A percentile compares a stretch with the other conserved stretches of the same genome.
phyloP scores from a whole-genome alignment of 129 eudicot genomes.

The Arctium lappa region DNA sequence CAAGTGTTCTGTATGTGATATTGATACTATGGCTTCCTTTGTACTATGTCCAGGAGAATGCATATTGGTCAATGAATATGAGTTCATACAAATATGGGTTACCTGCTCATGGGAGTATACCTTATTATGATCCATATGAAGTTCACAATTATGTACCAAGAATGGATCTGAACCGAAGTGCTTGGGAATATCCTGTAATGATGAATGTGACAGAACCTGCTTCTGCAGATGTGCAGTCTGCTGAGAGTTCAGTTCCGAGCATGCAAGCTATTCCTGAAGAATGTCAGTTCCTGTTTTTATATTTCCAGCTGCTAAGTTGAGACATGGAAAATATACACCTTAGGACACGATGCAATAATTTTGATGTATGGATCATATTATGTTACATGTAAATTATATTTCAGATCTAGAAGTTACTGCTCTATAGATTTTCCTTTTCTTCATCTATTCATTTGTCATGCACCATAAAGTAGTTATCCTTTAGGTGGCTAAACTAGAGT shows the following conservation, averaged over 20 bases:
- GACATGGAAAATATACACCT: conserved; percentile 8
- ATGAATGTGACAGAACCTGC: conserved; percentile 58
- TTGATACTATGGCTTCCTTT: conserved; percentile 2
- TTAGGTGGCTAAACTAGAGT: background rate
- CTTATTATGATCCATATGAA: conserved; percentile 66
- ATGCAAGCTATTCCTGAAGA: conserved; percentile 78
- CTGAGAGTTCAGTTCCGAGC: conserved; percentile 42
- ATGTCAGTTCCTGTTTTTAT: conserved; percentile 50
- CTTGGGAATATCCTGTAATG: conserved; percentile 80
- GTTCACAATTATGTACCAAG: conserved; percentile 46
- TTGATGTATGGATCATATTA: conserved; percentile 17
- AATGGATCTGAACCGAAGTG: conserved; percentile 57
- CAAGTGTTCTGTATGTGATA: conserved; percentile 16
- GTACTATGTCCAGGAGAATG: conserved; percentile 47
- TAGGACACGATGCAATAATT: conserved; percentile 16
- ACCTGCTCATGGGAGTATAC: conserved; percentile 54
- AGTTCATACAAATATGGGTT: conserved; percentile 62
- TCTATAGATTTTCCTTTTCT: background rate
- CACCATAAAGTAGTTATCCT: background rate
- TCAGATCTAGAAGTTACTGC: background rate
- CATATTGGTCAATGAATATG: conserved; percentile 85
- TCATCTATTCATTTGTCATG: background rate
- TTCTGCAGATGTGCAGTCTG: conserved; percentile 40
- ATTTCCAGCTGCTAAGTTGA: conserved; percentile 18
- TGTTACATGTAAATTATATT: conserved; percentile 1